Conservation (phyloP, 169 alveolate genomes). For the Babesia ovata region DNA sequence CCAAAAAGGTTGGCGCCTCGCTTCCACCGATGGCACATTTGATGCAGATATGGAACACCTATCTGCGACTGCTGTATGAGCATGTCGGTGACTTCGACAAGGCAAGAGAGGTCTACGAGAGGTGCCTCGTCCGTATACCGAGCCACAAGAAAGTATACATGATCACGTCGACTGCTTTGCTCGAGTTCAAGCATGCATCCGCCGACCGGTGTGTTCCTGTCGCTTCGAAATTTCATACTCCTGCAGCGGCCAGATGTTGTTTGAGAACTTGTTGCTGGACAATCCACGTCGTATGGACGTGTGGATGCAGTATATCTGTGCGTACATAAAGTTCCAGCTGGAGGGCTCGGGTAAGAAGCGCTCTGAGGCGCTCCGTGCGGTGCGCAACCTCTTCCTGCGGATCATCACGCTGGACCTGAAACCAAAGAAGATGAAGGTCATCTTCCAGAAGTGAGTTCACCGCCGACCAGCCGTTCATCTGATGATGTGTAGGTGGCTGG, state of each 20-base stretch:
- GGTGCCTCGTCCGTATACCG: constrained; percentile 63
- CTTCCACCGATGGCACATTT: background rate
- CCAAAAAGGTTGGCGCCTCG: constrained; percentile 69
- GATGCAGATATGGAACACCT: constrained; percentile 62
- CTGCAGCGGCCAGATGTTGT: constrained; percentile 77
- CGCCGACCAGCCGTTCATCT: background rate
- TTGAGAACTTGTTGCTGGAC: constrained; percentile 82
- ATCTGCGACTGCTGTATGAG: constrained; percentile 49
- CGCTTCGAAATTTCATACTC: background rate
- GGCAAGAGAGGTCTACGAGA: constrained; percentile 65
- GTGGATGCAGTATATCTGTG: constrained; percentile 83
- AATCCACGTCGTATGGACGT: constrained; percentile 83
- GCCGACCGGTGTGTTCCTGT: constrained; percentile 65
- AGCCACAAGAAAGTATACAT: constrained; percentile 70
- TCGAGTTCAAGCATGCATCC: constrained; percentile 80
- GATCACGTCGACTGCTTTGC: constrained; percentile 78
- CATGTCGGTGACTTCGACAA: constrained; percentile 50
- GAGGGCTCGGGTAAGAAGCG: constrained; percentile 26
- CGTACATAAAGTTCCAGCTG: constrained; percentile 74
- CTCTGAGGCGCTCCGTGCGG: constrained; percentile 47
- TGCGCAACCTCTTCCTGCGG: constrained; percentile 67
- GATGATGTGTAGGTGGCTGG: constrained; percentile 77
- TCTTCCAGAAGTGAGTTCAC: constrained; percentile 51
- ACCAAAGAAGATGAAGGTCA: constrained; percentile 71
- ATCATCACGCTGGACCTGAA: constrained; percentile 63